Base-by-base conservation (phyloP, 345 rosid species). In the Gynandropsis gynandra region DNA sequence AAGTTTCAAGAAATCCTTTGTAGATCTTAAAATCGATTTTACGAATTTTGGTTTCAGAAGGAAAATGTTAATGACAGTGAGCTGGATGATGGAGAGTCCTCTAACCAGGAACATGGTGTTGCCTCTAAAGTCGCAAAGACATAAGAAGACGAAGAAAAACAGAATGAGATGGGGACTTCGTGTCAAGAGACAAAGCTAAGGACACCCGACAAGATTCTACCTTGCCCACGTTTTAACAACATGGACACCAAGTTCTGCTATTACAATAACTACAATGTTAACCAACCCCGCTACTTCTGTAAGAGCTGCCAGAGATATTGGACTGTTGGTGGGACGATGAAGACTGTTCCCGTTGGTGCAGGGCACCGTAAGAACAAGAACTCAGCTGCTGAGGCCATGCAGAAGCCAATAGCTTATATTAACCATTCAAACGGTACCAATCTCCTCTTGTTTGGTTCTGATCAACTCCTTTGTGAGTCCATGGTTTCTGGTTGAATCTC, bases 321-420 rank as follows among this genome's bases (percentile, higher is more conserved):
- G 97, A 89, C 97, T 1, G 95, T 88, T 9, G 96, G 97, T 43
- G 97, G 97, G 59, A 83, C 90, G 1, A 86, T 89, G 96, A 79
- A 94, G 67, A 86, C 86, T 47, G 97, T 89, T 11, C 95, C 95
- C 0, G 85, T 89, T 42, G 97, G 97, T 52, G 97, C 97, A 34
- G 97, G 96, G 16, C 72, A 95, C 7, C 85, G 97, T 50, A 89
- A 83, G 84, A 89, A 77, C 72, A 89, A 89, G 80, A 82, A 64
- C 50, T 75, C 88, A 0, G 68, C 86, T 45, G 49, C 54, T 8
- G 89, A 82, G 68, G 79, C 82, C 50, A 72, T 78, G 39, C 87
- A 79, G 54, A 65, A 58, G 38, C 70, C 52, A 3, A 65, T 38
- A 52, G 16, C 59, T 2, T 86, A 85, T 59, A 55, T 72, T 69